A percentile compares a stretch with the other conserved stretches of the same genome.
Conservation (phyloP, 208 protist species). For the Crithidia expoeki region DNA sequence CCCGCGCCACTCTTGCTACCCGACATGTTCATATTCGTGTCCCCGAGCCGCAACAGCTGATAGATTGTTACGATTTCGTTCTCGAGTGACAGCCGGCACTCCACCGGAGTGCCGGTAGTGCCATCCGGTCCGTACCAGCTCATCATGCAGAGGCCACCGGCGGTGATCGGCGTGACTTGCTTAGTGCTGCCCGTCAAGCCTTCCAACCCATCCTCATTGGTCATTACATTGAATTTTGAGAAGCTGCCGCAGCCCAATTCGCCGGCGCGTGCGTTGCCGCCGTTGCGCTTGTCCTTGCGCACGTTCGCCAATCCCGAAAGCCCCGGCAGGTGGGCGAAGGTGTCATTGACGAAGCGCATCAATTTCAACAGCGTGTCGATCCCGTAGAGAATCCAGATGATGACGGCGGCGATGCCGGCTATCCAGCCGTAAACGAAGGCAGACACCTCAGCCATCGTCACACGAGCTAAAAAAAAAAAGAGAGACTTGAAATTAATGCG, state of each 20-base stretch:
- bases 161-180: conserved; percentile 35
- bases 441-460: conserved; percentile 23
- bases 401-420: conserved; percentile 39
- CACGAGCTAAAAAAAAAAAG: conserved; percentile 1
- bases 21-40: neutral
- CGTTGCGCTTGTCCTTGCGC: neutral
- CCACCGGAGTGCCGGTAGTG: conserved; percentile 27
- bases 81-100: conserved; percentile 44
- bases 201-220: conserved; percentile 39
- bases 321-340: conserved; percentile 21
- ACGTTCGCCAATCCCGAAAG: conserved; percentile 6
- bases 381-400: conserved; percentile 60
- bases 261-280: neutral
- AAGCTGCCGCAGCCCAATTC: neutral
- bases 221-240: conserved; percentile 3
- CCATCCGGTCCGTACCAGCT: conserved; percentile 40
- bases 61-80: conserved; percentile 44
- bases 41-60: conserved; percentile 31
- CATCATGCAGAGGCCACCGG: conserved; percentile 33
- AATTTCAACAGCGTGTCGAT: conserved; percentile 42
- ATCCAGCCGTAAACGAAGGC: conserved; percentile 67
- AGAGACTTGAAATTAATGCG: neutral
- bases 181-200: conserved; percentile 39
- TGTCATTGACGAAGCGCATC: conserved; percentile 18
- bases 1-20: neutral